Evolutionary conservation across 768 basidiomycete genomes (phyloP).

Genomic region (Lentinula aciculospora): DNA sequence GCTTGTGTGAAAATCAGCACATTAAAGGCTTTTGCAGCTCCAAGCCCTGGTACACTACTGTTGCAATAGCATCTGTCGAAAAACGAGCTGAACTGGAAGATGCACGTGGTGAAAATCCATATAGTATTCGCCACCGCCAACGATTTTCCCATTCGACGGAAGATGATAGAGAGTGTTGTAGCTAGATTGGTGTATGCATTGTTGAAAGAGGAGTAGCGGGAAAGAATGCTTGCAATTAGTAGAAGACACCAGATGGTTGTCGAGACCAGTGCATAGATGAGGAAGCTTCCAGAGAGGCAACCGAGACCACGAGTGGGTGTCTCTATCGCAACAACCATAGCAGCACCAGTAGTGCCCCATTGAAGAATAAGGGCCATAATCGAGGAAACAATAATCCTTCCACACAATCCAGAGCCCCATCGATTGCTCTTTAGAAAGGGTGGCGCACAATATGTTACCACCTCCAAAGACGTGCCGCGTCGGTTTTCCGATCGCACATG

Average conservation of each 20-base stretch:
- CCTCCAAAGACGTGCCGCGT: constrained; percentile 13
- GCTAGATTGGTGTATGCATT: constrained; percentile 5
- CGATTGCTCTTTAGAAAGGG: constrained; percentile 4
- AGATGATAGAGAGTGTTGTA: constrained; percentile 15
- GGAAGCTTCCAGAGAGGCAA: constrained; percentile 25
- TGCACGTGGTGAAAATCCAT: constrained; percentile 23
- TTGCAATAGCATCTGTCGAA: constrained; percentile 31
- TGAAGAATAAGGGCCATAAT: constrained; percentile 22
- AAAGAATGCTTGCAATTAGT: constrained; percentile 19
- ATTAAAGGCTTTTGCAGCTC: constrained; percentile 18
- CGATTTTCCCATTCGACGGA: constrained; percentile 24
- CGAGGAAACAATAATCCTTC: constrained; percentile 22
- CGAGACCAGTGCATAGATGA: constrained; percentile 21
- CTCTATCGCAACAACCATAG: constrained; percentile 19
- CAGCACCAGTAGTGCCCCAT: constrained; percentile 25
- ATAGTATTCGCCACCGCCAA: constrained; percentile 25
- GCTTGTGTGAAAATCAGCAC: constrained; percentile 16
- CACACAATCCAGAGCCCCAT: constrained; percentile 16
- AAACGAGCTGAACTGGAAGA: constrained; percentile 27
- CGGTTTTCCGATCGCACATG: constrained; percentile 9
- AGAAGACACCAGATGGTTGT: constrained; percentile 25
- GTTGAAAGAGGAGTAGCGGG: neutral
- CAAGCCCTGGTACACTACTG: constrained; percentile 24
- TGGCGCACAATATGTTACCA: constrained; percentile 15
- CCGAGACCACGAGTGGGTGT: constrained; percentile 28